A percentile compares a stretch with the other conserved stretches of the same genome.
Evolutionary conservation across 2,329 filamentous ascomycete species (phyloP).

Genomic region (Colletotrichum eleusines): DNA sequence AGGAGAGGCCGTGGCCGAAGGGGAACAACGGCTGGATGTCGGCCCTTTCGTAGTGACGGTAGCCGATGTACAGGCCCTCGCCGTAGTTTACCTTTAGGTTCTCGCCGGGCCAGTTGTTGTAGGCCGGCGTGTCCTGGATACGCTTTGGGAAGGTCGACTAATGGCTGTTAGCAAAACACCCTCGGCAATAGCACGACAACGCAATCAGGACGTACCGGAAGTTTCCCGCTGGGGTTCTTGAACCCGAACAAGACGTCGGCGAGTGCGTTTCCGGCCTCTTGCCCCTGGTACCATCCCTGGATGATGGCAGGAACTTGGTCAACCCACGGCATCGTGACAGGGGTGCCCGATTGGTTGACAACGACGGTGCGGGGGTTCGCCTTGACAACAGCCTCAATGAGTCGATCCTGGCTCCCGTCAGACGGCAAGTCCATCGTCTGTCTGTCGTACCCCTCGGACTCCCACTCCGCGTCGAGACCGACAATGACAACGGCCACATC

Average conservation of each 20-base stretch:
- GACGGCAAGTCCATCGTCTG: conserved; percentile 79
- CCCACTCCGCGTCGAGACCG: conserved; percentile 80
- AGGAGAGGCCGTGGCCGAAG: conserved; percentile 81
- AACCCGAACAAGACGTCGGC: conserved; percentile 75
- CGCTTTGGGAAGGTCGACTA: conserved; percentile 74
- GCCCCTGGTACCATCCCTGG: conserved; percentile 81
- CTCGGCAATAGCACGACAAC: not conserved
- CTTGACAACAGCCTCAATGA: conserved; percentile 71
- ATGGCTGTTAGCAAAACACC: not conserved
- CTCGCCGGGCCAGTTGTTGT: conserved; percentile 80
- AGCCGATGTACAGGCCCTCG: conserved; percentile 80
- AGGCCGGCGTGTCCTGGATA: conserved; percentile 76
- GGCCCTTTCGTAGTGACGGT: conserved; percentile 76
- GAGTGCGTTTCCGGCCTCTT: conserved; percentile 77
- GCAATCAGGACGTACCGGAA: conserved; percentile 61
- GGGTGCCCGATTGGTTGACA: conserved; percentile 77
- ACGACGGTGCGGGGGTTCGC: conserved; percentile 76
- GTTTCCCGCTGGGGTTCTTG: conserved; percentile 75
- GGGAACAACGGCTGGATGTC: conserved; percentile 73
- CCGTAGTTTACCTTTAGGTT: conserved; percentile 76
- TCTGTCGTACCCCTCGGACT: conserved; percentile 79
- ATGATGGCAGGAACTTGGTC: conserved; percentile 73
- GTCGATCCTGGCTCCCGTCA: conserved; percentile 69
- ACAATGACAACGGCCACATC: conserved; percentile 78
- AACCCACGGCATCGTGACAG: conserved; percentile 78